Evolutionary conservation across 768 basidiomycete species (phyloP).

Genomic region (Roridomyces roridus): DNA sequence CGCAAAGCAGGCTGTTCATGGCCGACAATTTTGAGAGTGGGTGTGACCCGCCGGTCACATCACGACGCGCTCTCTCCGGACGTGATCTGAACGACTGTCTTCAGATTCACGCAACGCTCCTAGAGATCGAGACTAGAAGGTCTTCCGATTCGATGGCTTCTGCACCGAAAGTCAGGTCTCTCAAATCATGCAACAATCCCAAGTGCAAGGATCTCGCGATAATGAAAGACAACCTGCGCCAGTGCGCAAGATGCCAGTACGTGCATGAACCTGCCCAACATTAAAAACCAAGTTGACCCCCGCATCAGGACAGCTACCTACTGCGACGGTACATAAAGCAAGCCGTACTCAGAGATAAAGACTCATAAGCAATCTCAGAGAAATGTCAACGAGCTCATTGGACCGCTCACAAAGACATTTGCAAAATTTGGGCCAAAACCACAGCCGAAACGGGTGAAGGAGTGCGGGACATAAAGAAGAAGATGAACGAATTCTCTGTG

Average conservation of each 20-base stretch:
- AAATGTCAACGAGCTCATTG: slow-evolving; percentile 20
- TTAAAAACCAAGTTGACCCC: background rate
- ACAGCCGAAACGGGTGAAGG: slow-evolving; percentile 2
- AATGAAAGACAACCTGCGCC: slow-evolving; percentile 3
- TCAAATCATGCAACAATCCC: slow-evolving; percentile 15
- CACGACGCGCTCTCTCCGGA: background rate
- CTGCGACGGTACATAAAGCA: slow-evolving; percentile 9
- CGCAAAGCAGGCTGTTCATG: slow-evolving; percentile 11
- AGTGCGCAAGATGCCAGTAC: slow-evolving; percentile 12
- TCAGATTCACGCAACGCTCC: too few relatives aligned
- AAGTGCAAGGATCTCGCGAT: background rate
- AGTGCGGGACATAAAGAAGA: slow-evolving; percentile 17
- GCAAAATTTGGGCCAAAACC: slow-evolving; percentile 4
- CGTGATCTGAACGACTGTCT: too few relatives aligned
- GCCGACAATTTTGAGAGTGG: background rate
- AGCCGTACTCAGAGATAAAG: background rate
- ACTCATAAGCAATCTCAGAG: slow-evolving; percentile 1
- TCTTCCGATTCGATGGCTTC: too few relatives aligned
- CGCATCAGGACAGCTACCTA: slow-evolving; percentile 13
- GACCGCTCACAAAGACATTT: slow-evolving; percentile 16
- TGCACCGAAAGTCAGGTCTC: slow-evolving; percentile 1
- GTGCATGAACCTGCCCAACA: background rate
- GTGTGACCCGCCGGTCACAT: background rate
- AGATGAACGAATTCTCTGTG: slow-evolving; percentile 16
- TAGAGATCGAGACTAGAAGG: too few relatives aligned